Evolutionary conservation across 2,329 filamentous ascomycete genomes (phyloP).

Genomic region (Fusarium annulatum): DNA sequence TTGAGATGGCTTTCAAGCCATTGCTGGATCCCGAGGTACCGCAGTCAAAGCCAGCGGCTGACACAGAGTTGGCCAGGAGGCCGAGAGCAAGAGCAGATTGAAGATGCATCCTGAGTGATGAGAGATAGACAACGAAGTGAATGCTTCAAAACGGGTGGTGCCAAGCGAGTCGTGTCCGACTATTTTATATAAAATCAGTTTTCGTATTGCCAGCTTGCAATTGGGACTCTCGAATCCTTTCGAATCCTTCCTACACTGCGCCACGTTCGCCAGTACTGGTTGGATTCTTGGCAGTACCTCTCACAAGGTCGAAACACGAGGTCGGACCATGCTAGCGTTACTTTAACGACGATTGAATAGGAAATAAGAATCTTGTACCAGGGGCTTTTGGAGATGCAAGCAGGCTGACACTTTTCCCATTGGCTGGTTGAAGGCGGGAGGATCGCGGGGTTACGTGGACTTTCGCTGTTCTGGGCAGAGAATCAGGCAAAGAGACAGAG

Average conservation of each 20-base stretch:
- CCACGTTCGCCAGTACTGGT: background rate
- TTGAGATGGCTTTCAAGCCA: background rate
- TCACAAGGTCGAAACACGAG: background rate
- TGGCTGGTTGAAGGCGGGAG: background rate
- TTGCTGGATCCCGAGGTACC: slow-evolving; percentile 4
- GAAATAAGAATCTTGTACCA: background rate
- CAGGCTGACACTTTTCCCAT: background rate
- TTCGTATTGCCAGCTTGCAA: background rate
- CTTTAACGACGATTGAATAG: background rate
- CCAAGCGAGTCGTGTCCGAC: fast-evolving
- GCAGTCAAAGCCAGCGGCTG: background rate
- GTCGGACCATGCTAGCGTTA: background rate
- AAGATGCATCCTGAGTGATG: background rate
- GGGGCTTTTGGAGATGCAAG: background rate
- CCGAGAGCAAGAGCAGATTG: slow-evolving; percentile 8
- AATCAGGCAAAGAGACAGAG: background rate
- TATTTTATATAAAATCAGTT: background rate
- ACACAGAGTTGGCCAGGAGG: background rate
- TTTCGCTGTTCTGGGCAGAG: background rate
- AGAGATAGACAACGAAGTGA: background rate
- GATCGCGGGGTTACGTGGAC: background rate
- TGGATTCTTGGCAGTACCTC: background rate
- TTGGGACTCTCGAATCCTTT: fast-evolving
- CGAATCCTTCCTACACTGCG: background rate
- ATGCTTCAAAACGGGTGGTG: fast-evolving